Conservation (phyloP, 2,329 filamentous ascomycete genomes). For the Fusarium annulatum region DNA sequence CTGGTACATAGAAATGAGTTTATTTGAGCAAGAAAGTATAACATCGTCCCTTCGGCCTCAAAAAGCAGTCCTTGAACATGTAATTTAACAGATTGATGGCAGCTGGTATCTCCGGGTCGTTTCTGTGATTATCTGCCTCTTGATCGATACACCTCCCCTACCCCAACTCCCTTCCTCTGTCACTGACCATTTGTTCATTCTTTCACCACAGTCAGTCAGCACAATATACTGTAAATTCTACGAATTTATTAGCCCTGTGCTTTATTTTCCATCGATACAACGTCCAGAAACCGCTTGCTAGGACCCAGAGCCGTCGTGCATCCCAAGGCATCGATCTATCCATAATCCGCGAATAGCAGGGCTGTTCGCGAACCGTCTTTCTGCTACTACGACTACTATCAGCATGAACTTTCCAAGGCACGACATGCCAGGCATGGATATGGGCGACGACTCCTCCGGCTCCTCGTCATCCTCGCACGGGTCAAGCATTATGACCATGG, state of each 20-base stretch:
- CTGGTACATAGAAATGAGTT: slow-evolving; percentile 16
- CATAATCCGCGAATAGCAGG: no score
- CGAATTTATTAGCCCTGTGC: not conserved
- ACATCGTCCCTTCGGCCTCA: not conserved
- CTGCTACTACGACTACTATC: not conserved
- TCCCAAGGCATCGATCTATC: not conserved
- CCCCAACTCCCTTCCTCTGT: not conserved
- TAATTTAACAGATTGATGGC: not conserved
- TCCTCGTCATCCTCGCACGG: slow-evolving; percentile 28
- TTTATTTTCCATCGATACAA: not conserved
- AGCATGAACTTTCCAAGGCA: slow-evolving; percentile 42
- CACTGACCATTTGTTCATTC: not conserved
- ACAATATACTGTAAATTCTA: not conserved
- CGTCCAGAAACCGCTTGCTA: not conserved
- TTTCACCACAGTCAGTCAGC: not conserved
- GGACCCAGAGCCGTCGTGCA: not conserved
- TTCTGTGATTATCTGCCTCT: not conserved
- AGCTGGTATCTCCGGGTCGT: not conserved
- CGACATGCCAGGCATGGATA: slow-evolving; percentile 42
- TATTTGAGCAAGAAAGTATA: slow-evolving; percentile 36
- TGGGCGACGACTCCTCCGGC: slow-evolving; percentile 25
- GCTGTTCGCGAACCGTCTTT: not conserved
- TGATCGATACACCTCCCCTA: not conserved
- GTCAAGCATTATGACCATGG: slow-evolving; percentile 55
- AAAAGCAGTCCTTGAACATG: not conserved